Base-by-base conservation (phyloP, 192 early-diverging fungal species). In the Coemansia javaensis region DNA sequence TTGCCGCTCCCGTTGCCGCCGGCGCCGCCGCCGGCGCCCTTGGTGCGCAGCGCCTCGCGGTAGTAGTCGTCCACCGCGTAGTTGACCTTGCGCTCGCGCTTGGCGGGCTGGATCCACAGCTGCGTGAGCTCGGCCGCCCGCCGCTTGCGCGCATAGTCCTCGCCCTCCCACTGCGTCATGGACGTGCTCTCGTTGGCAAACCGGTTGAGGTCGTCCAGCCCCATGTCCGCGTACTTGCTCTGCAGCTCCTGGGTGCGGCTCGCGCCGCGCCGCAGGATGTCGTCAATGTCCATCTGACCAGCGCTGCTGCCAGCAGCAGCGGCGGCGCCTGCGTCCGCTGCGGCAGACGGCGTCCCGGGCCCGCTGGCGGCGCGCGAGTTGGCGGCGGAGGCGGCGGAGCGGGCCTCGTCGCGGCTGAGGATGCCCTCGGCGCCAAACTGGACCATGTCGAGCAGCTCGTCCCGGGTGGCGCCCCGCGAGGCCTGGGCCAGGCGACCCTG, bases 101-200 rank as follows among this genome's bases (percentile, higher is more conserved):
- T 96, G 24, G 89, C 85, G 1, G 94, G 96, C 48, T 89, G 86
- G 40, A 97, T 90, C 96, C 96, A 99, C 47, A 69, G 47, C 32
- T 60, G 55, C 12, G 46, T 40, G 31, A 74, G 63, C 28, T 65
- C 66, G 10, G 60, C 62, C 1, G 70, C 58, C 14, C 63, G 53
- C 28, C 58, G 53, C 62, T 88, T 89, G 57, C 80, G 78, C 34
- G 90, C 82, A 82, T 91, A 97, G 79, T 99, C 90, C 48, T 94
- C 83, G 15, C 96, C 96, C 50, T 97, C 88, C 94, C 94, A 96
- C 54, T 95, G 82, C 59, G 94, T 94, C 3, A 89, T 90, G 39
- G 81, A 85, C 6, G 58, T 42, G 56, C 76, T 77, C 32, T 77
- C 77, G 34, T 75, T 78, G 13, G 84, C 85, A 68, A 96, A 97